Conservation (phyloP, 345 rosid genomes). For the Salix udensis region DNA sequence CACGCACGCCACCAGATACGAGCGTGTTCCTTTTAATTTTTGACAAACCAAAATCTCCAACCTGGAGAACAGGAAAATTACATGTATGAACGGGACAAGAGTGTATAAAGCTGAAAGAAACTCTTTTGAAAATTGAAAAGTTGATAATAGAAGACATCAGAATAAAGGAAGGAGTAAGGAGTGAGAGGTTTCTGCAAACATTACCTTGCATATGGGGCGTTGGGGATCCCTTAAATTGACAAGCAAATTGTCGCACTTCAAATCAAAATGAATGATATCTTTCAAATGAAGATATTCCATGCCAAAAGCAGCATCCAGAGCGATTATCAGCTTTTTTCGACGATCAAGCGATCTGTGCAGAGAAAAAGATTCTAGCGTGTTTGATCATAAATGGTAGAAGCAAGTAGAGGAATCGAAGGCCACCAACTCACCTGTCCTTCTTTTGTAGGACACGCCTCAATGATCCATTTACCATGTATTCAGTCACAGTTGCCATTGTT, state of each 20-base stretch:
- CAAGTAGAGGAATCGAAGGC: background rate
- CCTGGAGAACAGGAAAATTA: constrained; percentile 40
- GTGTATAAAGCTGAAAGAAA: background rate
- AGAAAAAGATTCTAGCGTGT: constrained; percentile 15
- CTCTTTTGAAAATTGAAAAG: background rate
- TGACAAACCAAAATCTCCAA: constrained; percentile 94
- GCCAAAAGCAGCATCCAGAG: constrained; percentile 90
- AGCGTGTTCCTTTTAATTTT: constrained; percentile 83
- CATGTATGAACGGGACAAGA: background rate
- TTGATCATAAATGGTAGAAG: background rate
- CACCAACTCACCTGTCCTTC: constrained; percentile 51
- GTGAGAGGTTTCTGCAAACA: background rate
- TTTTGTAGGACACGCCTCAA: constrained; percentile 65
- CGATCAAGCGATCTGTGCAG: constrained; percentile 64
- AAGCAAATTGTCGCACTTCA: constrained; percentile 90
- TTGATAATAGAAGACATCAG: background rate
- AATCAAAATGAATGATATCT: constrained; percentile 85
- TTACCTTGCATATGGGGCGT: constrained; percentile 88
- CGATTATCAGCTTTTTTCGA: constrained; percentile 66
- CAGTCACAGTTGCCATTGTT: constrained; percentile 86
- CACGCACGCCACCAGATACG: constrained; percentile 86
- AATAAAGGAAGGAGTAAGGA: background rate
- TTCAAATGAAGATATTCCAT: constrained; percentile 92
- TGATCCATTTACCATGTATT: constrained; percentile 90
- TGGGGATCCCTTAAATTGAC: constrained; percentile 88